Base-by-base conservation (phyloP, 495 filamentous ascomycete species). In the Xylaria palmicola region DNA sequence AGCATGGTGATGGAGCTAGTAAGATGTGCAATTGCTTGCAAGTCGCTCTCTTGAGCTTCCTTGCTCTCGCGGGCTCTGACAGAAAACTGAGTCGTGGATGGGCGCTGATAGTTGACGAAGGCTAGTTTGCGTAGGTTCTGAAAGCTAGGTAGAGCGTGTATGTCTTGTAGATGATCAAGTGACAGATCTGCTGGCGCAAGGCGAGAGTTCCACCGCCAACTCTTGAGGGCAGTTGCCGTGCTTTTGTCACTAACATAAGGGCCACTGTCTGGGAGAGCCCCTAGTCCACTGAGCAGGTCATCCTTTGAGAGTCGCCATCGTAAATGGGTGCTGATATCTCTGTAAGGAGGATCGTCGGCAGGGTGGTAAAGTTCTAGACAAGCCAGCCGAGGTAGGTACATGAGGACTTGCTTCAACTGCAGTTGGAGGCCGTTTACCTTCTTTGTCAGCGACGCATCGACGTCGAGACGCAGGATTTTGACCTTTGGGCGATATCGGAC, bases 151-250 rank as follows among this genome's bases (percentile, higher is more conserved):
- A 73, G 75, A n/a, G 69, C 48, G 64, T 96, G 90, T 15, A 92
- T 82, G 10, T 32, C 37, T 12, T 52, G 56, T 24, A 79, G 56
- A 6, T 78, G 71, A 0, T 75, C 70, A 10, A 88, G 68, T 39
- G 82, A 68, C 29, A 76, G 63, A n/a, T 69, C 69, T 1, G 77
- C 73, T 8, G 82, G 78, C 61, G 82, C 79, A 45, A 89, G 77
- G n/a, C 86, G 81, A 34, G 82, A 73, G 64, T 89, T 93, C 91
- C 92, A 96, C 32, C 85, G 85, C 89, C 90, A 97, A 54, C 80
- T 85, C 30, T 75, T 78, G 29, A 96, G 82, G 36, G 68, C 68
- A 10, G 80, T 72, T 2, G 59, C 50, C 1, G 44, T 43, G 12
- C 39, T 39, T n/a, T 54, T 58, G 8, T 19, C 43, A 44, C 30